A percentile compares a stretch with the other conserved stretches of the same genome.
Conservation (phyloP, 2,329 filamentous ascomycete genomes). For the Pyrenophora tritici-repentis region DNA sequence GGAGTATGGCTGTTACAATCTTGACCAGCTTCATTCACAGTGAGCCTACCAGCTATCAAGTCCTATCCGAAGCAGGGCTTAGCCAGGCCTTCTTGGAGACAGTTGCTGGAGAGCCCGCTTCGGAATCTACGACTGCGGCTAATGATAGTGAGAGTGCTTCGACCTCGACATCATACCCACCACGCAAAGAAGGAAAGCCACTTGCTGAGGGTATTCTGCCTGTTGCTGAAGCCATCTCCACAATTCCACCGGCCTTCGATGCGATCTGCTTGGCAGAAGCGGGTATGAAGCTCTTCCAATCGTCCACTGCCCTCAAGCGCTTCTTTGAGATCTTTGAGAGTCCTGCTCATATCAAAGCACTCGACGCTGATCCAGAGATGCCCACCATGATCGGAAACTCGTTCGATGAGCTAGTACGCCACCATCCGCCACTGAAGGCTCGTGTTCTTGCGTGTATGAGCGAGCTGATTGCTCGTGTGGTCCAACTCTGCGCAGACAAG, state of each 20-base stretch:
- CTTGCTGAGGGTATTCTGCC: constrained; percentile 77
- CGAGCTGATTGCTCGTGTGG: constrained; percentile 84
- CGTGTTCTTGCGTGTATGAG: constrained; percentile 84
- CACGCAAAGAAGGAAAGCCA: constrained; percentile 30
- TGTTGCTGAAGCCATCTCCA: constrained; percentile 85
- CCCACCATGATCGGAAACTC: constrained; percentile 76
- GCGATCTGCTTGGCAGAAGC: constrained; percentile 90
- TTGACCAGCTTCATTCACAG: constrained; percentile 98
- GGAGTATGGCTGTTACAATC: constrained; percentile 91
- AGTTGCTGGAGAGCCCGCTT: constrained; percentile 60
- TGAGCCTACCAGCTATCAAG: constrained; percentile 94
- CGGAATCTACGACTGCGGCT: constrained; percentile 24
- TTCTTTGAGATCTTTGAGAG: constrained; percentile 98
- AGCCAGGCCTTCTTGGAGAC: constrained; percentile 85
- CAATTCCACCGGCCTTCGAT: constrained; percentile 85
- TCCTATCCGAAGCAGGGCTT: constrained; percentile 91
- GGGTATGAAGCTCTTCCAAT: constrained; percentile 85
- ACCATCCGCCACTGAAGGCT: constrained; percentile 82
- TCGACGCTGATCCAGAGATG: constrained; percentile 75
- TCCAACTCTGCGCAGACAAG: constrained; percentile 72
- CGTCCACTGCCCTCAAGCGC: constrained; percentile 78
- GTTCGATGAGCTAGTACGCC: constrained; percentile 92
- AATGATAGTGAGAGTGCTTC: constrained; percentile 19
- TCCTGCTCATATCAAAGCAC: constrained; percentile 80
- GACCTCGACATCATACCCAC: constrained; percentile 24